Percentiles rank a stretch among this genome's conserved stretches.
These are phyloP conservation scores for Mycena crocata DNA, from an alignment of 768 basidiomycete species.

Conservation along the genomic window DNA sequence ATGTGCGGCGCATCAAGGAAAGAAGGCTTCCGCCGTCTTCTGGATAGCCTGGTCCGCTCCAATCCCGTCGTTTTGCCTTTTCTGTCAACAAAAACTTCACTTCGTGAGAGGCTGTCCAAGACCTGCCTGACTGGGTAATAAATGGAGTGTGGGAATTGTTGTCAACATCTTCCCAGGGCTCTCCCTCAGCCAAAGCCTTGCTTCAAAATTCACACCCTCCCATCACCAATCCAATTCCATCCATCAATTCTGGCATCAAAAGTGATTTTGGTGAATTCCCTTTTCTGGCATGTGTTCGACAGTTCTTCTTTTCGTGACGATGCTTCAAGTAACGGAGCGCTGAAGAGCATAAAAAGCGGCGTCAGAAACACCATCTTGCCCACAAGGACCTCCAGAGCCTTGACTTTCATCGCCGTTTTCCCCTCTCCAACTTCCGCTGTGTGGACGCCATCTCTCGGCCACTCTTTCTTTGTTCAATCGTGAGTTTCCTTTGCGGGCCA, in stretches of 20 bases:
- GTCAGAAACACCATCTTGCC: not conserved
- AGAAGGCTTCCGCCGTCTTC: slow-evolving; percentile 6
- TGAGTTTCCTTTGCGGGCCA: slow-evolving; percentile 26
- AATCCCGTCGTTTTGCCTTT: slow-evolving; percentile 11
- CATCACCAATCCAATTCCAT: not conserved
- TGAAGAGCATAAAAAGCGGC: slow-evolving; percentile 24
- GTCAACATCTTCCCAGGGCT: no score
- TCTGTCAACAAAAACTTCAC: not conserved
- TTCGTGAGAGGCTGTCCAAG: not conserved
- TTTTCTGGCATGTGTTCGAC: not conserved
- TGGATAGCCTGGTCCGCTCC: not conserved
- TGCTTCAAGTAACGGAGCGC: slow-evolving; percentile 5
- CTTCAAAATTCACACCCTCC: no score
- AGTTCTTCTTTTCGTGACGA: not conserved
- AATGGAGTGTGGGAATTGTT: not conserved
- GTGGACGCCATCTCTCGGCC: not conserved
- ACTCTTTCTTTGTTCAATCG: slow-evolving; percentile 16
- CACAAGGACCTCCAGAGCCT: slow-evolving; percentile 15
- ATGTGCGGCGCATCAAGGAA: slow-evolving; percentile 9
- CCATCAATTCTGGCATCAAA: not conserved
- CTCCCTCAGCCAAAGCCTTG: no score
- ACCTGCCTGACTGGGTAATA: slow-evolving; percentile 12
- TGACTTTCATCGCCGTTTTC: not conserved
- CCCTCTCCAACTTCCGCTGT: slow-evolving; percentile 1
- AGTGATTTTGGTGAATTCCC: not conserved